Conservation (phyloP, 1,139 yeast genomes). For the Taphrina pruni region DNA sequence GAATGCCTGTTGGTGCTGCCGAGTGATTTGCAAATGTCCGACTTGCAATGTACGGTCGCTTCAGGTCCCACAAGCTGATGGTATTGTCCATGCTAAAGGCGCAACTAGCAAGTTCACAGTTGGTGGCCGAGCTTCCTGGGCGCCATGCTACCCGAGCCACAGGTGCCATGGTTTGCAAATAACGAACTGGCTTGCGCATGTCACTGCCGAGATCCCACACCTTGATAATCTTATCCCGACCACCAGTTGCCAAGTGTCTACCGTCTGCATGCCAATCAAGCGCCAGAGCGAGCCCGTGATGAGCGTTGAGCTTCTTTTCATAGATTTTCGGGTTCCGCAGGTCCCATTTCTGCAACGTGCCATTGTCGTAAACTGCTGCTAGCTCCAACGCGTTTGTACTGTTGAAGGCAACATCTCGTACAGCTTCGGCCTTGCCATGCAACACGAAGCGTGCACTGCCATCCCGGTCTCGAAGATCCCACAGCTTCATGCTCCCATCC, state of each 20-base stretch:
- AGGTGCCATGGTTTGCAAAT: constrained; percentile 76
- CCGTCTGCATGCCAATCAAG: constrained; percentile 85
- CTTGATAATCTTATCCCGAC: constrained; percentile 83
- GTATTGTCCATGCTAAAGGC: constrained; percentile 73
- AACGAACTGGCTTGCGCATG: constrained; percentile 67
- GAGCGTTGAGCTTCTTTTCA: constrained; percentile 83
- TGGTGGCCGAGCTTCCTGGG: constrained; percentile 50
- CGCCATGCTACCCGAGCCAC: constrained; percentile 76
- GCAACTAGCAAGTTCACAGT: constrained; percentile 70
- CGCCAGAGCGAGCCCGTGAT: constrained; percentile 87
- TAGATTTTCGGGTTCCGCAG: constrained; percentile 58
- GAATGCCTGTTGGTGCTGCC: constrained; percentile 59
- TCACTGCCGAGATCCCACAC: constrained; percentile 70
- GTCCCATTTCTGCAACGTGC: constrained; percentile 85
- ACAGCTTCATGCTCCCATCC: constrained; percentile 83
- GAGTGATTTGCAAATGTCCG: constrained; percentile 64
- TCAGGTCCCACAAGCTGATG: constrained; percentile 73
- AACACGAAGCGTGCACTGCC: constrained; percentile 51
- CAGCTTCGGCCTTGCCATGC: constrained; percentile 58
- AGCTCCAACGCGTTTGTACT: constrained; percentile 57
- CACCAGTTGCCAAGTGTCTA: constrained; percentile 88
- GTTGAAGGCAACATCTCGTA: constrained; percentile 55
- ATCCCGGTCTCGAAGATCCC: constrained; percentile 55
- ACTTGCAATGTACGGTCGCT: constrained; percentile 75
- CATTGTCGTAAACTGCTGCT: constrained; percentile 86